Percentiles rank a stretch among this genome's conserved stretches.
Evolutionary conservation across 1,284 basidiomycete genomes (phyloP).

Genomic region (Ganoderma sinense): DNA sequence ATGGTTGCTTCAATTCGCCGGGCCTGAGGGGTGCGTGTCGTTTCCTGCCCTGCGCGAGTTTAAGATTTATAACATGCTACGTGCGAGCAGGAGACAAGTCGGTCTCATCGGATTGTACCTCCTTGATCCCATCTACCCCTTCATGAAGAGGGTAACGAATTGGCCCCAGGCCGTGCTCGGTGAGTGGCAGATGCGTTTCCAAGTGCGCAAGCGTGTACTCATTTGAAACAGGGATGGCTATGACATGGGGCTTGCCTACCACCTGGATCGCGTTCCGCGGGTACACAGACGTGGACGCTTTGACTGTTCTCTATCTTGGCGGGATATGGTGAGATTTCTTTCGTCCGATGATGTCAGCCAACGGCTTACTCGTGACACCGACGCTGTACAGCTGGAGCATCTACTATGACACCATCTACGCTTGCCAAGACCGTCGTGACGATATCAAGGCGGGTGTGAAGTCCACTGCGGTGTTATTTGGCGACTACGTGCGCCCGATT

Average conservation of each 20-base stretch:
- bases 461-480: constrained; percentile 11
- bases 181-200: background rate
- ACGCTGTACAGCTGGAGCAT: constrained; percentile 6
- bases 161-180: constrained; percentile 7
- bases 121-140: constrained; percentile 41
- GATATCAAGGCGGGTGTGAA: constrained; percentile 8
- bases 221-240: background rate
- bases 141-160: constrained; percentile 1
- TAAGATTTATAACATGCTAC: background rate
- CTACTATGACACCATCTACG: constrained; percentile 12
- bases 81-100: constrained; percentile 42
- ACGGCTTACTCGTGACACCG: background rate
- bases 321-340: background rate
- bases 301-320: background rate
- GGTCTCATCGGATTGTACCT: constrained; percentile 46
- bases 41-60: background rate
- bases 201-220: background rate
- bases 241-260: constrained; percentile 3
- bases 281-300: background rate
- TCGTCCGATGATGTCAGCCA: background rate
- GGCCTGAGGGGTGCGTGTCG: constrained; percentile 12
- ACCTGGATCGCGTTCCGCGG: constrained; percentile 1
- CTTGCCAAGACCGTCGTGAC: constrained; percentile 9
- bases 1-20: constrained; percentile 31
- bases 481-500: constrained; percentile 3